These are phyloP conservation scores for Tulasnella sp. DNA, from an alignment of 768 basidiomycete genomes.

Conservation along the genomic window DNA sequence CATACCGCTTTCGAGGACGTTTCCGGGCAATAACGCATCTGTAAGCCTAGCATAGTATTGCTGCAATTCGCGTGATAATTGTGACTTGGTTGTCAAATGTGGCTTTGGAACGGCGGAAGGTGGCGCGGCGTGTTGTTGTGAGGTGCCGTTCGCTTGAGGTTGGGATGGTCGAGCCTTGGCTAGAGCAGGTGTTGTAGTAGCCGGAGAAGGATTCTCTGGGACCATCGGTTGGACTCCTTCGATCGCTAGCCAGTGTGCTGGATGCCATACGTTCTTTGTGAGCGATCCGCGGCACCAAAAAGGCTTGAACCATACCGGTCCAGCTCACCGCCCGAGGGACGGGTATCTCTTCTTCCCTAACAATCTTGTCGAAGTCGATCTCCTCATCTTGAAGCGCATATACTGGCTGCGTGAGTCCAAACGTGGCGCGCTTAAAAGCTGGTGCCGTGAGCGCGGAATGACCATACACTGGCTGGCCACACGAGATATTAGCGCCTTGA, in stretches of 20 bases:
- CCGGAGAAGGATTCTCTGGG: conserved; percentile 76
- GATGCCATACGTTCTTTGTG: conserved; percentile 1
- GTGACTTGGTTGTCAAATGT: conserved; percentile 15
- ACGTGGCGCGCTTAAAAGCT: conserved; percentile 38
- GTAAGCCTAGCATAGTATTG: conserved; percentile 90
- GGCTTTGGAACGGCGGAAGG: conserved; percentile 18
- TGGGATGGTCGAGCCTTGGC: conserved; percentile 4
- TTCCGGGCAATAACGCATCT: conserved; percentile 54
- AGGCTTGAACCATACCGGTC: conserved; percentile 31
- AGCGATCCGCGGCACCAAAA: not conserved
- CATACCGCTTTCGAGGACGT: not conserved
- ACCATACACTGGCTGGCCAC: conserved; percentile 69
- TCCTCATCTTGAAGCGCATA: conserved; percentile 96
- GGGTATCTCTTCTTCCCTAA: conserved; percentile 74
- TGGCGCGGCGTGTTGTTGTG: not conserved
- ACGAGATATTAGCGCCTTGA: not conserved
- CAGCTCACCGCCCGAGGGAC: conserved; percentile 72
- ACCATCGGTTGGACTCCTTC: conserved; percentile 97
- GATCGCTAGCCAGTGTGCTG: conserved; percentile 94
- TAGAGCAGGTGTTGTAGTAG: not conserved
- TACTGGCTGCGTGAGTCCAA: conserved; percentile 43
- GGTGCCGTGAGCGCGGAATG: conserved; percentile 56
- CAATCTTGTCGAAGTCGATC: conserved; percentile 85
- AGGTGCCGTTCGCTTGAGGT: conserved; percentile 14
- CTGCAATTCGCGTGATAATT: conserved; percentile 81